Base-by-base conservation (phyloP, 2,329 filamentous ascomycete species). In the Monosporascus sp. region DNA sequence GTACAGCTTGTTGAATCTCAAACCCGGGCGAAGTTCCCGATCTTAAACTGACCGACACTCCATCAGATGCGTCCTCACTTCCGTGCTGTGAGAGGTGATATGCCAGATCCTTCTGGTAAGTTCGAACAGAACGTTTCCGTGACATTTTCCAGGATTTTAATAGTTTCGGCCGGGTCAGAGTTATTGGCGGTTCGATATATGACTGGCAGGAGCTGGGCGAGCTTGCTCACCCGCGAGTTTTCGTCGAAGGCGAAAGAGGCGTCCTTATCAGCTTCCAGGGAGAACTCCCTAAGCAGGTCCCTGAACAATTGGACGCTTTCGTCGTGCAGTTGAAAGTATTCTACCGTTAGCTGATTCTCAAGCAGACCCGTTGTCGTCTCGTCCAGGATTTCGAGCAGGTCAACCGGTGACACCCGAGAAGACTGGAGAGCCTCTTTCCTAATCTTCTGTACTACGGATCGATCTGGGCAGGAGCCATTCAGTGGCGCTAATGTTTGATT, bases 271-370 rank as follows among this genome's bases (percentile, higher is more conserved):
- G 36, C 46, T 38, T 58, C 54, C 9, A 42, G 15, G 14, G 51
- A 50, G 48, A 56, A 56, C 24, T 49, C 51, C 17, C 25, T 39
- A n/a, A 24, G 36, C 5, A 61, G 45, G 8, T 44, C 24, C 44
- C 50, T 45, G 20, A 64, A 49, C 17, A 65, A 36, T 14, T 42
- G 47, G 6, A 56, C 46, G 18, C 59, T 58, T 18, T 56, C 49
- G 8, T 63, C 47, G 49, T 58, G 59, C 20, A 67, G 53, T 27
- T 46, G 22, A 36, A 66, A 61, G 47, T 62, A 64, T 41, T 65
- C 56, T 9, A 66, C 53, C 5, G 57, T 52, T 8, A 67, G 57
- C 9, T 62, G 47, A 8, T 57, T 62, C 11, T 61, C 56, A 6
- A 65, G 25, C 31, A 62, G 52, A 1, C 55, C 51, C 7, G 54